These are phyloP conservation scores for Mrakia blollopis DNA, from an alignment of 768 basidiomycete species.

Conservation along the genomic window DNA sequence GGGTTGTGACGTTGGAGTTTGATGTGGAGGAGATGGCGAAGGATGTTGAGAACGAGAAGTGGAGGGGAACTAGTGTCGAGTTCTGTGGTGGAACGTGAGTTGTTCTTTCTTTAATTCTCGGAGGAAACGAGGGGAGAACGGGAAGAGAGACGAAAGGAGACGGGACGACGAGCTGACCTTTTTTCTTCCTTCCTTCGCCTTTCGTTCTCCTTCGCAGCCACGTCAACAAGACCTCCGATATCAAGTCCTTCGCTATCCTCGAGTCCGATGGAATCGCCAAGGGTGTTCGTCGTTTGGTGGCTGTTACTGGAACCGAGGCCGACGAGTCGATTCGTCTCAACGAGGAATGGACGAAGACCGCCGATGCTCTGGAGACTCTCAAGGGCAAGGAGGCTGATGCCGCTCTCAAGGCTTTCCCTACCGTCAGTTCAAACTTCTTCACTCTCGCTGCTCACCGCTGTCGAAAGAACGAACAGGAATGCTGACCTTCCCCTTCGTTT, in stretches of 20 bases:
- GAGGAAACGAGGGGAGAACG: neutral
- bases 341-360: conserved; percentile 56
- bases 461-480: neutral
- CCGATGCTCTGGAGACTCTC: conserved; percentile 59
- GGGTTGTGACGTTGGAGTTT: conserved; percentile 86
- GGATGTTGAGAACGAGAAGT: conserved; percentile 83
- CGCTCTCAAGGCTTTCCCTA: conserved; percentile 67
- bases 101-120: neutral
- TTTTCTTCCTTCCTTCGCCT: neutral
- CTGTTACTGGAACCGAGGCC: conserved; percentile 91
- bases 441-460: neutral
- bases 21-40: conserved; percentile 77
- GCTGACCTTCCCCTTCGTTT: neutral
- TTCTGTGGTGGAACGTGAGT: conserved; percentile 97
- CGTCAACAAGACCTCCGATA: conserved; percentile 92
- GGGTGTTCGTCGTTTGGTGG: conserved; percentile 89
- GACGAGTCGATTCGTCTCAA: conserved; percentile 69
- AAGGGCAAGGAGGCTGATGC: conserved; percentile 76
- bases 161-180: neutral
- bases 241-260: conserved; percentile 89
- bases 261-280: conserved; percentile 98
- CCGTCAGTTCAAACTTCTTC: conserved; percentile 53
- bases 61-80: conserved; percentile 86
- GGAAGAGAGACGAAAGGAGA: too few relatives aligned
- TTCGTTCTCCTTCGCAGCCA: conserved; percentile 53